phyloP scores from a whole-genome alignment of 345 rosid species.

The Brassica rapa region DNA sequence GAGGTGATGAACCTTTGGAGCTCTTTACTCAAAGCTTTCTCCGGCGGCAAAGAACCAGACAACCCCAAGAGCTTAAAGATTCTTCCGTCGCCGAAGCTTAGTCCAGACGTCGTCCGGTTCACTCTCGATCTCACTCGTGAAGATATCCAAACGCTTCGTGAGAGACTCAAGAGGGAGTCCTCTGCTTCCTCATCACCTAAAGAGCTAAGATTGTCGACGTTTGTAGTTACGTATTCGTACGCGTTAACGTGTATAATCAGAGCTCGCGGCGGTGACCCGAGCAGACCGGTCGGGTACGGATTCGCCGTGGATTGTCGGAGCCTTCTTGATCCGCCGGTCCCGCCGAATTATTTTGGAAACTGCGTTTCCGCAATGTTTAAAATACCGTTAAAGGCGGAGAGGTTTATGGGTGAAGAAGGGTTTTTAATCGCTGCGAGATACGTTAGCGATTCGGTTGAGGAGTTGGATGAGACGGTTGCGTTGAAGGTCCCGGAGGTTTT shows the following conservation, averaged over 20 bases:
- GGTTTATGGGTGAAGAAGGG: not conserved
- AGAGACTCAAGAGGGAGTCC: constrained; percentile 6
- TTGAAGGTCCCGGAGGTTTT: constrained; percentile 7
- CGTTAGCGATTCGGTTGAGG: constrained; percentile 21
- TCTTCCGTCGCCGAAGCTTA: not conserved
- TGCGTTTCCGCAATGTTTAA: not conserved
- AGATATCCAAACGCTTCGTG: constrained; percentile 12
- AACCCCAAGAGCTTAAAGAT: constrained; percentile 23
- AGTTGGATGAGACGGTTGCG: constrained; percentile 8
- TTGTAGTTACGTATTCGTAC: constrained; percentile 41
- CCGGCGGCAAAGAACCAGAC: constrained; percentile 24
- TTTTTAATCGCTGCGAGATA: not conserved
- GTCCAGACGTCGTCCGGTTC: constrained; percentile 12
- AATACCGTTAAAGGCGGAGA: not conserved
- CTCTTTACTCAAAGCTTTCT: not conserved
- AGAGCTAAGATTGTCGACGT: constrained; percentile 35
- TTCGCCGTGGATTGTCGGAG: constrained; percentile 41
- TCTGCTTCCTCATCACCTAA: not conserved
- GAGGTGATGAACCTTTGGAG: constrained; percentile 17
- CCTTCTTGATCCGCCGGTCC: constrained; percentile 44
- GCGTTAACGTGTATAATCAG: constrained; percentile 22
- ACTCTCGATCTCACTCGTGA: constrained; percentile 2
- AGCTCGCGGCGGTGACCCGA: constrained; percentile 33
- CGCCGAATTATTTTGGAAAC: constrained; percentile 44
- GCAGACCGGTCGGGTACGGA: not conserved